Base-by-base conservation (phyloP, 768 basidiomycete species). In the Naganishia kalamii region DNA sequence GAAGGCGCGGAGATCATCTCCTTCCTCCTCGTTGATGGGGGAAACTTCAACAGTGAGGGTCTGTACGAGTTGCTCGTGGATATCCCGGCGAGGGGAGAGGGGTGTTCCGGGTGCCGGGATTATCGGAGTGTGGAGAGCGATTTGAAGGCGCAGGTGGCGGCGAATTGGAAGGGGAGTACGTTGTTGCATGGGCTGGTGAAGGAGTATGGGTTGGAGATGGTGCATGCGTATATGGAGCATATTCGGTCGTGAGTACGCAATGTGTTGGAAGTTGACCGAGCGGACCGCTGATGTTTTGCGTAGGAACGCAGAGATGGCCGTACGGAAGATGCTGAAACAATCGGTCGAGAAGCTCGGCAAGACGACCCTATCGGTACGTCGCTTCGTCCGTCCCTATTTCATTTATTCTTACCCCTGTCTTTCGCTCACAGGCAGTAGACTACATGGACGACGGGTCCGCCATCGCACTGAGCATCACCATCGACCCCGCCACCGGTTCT, bases 151-250 rank as follows among this genome's bases (percentile, higher is more conserved):
- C 70, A 72, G 62, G 68, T 76, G 23, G 71, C 73, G 10, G 75
- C 71, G 3, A 96, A 96, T 74, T 85, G 92, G 77, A 92, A 93
- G 79, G 93, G 91, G 13, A 85, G 90, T 35, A 87, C 89, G 69
- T 82, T 92, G 3, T 86, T 94, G 66, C 87, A 88, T 71, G 85
- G 86, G 86, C 71, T 97, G 70, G 87, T 94, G 57, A 83, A 86
- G 5, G 93, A 98, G 70, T 94, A 94, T 70, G 84, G 86, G 6
- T 82, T 96, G 44, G 79, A 84, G 65, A 91, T 86, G 0, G 93
- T 98, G 4, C 92, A 94, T 48, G 86, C 89, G 72, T 94, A 94
- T 77, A 94, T 94, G 92, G 84, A 84, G 66, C 87, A 91, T 61
- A 60, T 66, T 40, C 65, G 59, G 37, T 35, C 47, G 65, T 54